Conservation (phyloP, 2,329 filamentous ascomycete species). For the Dactylellina sp. region DNA sequence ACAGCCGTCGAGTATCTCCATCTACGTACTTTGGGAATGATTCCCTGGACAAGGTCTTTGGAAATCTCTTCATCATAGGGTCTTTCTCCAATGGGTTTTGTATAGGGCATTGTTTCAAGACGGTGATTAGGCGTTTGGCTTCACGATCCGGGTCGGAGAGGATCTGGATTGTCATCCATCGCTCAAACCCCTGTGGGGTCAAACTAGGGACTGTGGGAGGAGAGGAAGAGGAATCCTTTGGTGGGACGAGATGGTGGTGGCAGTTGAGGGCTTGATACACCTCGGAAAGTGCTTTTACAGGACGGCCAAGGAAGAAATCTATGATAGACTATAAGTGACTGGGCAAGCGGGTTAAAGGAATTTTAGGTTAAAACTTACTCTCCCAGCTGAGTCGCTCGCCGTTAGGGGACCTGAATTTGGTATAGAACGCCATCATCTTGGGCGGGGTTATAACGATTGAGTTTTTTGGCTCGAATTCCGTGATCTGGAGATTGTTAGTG, state of each 20-base stretch:
- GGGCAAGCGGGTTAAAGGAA: neutral
- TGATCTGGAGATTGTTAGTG: constrained; percentile 57
- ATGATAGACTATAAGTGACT: neutral
- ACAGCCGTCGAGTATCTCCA: constrained; percentile 47
- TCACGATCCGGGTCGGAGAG: constrained; percentile 59
- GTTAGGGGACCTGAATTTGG: constrained; percentile 49
- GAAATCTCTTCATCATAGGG: constrained; percentile 48
- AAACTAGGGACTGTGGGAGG: constrained; percentile 59
- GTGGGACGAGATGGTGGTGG: constrained; percentile 60
- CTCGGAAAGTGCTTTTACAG: constrained; percentile 57
- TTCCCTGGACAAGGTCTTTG: constrained; percentile 48
- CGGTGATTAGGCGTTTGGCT: constrained; percentile 57
- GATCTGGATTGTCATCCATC: constrained; percentile 61
- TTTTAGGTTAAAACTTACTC: constrained; percentile 37
- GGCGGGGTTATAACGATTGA: constrained; percentile 59
- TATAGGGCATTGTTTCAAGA: constrained; percentile 58
- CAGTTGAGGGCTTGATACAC: constrained; percentile 60
- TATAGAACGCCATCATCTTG: constrained; percentile 60
- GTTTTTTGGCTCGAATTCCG: constrained; percentile 59
- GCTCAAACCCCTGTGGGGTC: constrained; percentile 60
- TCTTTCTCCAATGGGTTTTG: constrained; percentile 57
- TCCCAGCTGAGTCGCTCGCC: constrained; percentile 59
- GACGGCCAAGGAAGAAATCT: constrained; percentile 59
- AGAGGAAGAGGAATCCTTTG: constrained; percentile 48
- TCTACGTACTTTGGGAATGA: constrained; percentile 53